Percentiles rank a stretch among this genome's conserved stretches.
phyloP scores from a whole-genome alignment of 768 basidiomycete genomes.

The Chlorophyllum brunneum region DNA sequence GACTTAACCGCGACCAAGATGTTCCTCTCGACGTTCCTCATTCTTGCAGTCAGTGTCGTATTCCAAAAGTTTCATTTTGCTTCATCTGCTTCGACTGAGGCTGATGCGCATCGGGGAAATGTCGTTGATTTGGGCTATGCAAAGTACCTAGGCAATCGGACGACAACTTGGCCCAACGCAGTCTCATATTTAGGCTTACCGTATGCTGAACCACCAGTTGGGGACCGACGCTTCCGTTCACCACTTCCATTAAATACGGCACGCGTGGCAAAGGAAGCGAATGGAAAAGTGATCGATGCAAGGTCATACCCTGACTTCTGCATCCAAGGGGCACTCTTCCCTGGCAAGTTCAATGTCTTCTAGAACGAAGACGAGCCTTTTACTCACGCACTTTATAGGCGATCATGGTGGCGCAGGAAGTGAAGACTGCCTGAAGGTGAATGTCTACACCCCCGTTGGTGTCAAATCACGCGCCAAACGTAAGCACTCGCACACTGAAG shows the following conservation, averaged over 20 bases:
- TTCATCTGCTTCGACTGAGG: neutral
- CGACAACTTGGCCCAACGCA: constrained; percentile 38
- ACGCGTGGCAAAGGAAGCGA: constrained; percentile 32
- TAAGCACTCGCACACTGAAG: constrained; percentile 24
- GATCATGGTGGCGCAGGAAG: constrained; percentile 62
- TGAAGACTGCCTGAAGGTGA: constrained; percentile 67
- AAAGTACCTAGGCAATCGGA: constrained; percentile 49
- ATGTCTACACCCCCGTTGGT: constrained; percentile 54
- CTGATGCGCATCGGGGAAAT: too few species aligned
- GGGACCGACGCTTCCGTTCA: constrained; percentile 46
- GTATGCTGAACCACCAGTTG: constrained; percentile 56
- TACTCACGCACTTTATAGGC: constrained; percentile 21
- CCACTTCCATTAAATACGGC: constrained; percentile 49
- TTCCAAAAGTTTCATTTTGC: neutral
- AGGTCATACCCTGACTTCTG: constrained; percentile 54
- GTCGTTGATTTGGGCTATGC: constrained; percentile 58
- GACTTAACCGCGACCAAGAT: neutral
- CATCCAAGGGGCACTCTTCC: constrained; percentile 43
- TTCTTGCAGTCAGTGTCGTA: neutral
- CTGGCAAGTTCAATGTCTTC: neutral
- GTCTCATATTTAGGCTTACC: constrained; percentile 58
- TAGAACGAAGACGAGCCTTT: neutral
- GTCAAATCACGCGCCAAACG: constrained; percentile 43
- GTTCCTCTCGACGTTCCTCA: constrained; percentile 3
- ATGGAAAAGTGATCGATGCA: constrained; percentile 44